Evolutionary conservation across 192 early-diverging fungal species (phyloP).

Genomic region (Backusella macrospora): DNA sequence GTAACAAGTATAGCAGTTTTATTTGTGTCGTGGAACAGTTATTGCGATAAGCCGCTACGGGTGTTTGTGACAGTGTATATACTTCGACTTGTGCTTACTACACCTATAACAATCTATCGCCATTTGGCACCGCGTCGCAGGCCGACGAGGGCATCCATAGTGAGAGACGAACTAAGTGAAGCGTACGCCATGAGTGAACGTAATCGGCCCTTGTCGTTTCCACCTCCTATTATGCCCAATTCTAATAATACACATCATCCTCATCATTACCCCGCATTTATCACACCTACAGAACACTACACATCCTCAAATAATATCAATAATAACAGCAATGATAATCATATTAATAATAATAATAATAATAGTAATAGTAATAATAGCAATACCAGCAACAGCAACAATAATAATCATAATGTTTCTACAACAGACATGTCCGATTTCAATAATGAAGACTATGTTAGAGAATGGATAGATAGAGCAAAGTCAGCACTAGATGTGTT

Average conservation of each 20-base stretch:
- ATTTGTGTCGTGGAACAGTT: constrained; percentile 47
- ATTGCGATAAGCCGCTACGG: constrained; percentile 56
- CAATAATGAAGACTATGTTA: constrained; percentile 11
- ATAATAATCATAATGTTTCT: neutral
- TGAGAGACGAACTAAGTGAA: constrained; percentile 14
- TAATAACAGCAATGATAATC: neutral
- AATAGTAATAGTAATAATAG: neutral
- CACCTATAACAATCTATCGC: constrained; percentile 65
- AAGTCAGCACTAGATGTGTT: constrained; percentile 63
- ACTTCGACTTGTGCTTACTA: constrained; percentile 55
- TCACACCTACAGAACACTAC: neutral
- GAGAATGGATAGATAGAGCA: constrained; percentile 44
- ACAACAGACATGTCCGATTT: neutral
- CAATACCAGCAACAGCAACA: neutral
- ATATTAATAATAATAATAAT: neutral
- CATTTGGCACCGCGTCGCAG: constrained; percentile 54
- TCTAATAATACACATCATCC: constrained; percentile 2
- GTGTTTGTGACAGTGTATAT: constrained; percentile 64
- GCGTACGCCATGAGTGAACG: constrained; percentile 21
- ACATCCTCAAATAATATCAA: neutral
- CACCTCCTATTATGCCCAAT: constrained; percentile 6
- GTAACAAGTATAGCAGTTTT: constrained; percentile 47
- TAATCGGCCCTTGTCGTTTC: neutral
- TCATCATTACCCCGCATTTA: constrained; percentile 11
- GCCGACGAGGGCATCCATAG: neutral